These are phyloP conservation scores for Eucalyptus grandis DNA, from an alignment of 345 rosid species.

Conservation along the genomic window DNA sequence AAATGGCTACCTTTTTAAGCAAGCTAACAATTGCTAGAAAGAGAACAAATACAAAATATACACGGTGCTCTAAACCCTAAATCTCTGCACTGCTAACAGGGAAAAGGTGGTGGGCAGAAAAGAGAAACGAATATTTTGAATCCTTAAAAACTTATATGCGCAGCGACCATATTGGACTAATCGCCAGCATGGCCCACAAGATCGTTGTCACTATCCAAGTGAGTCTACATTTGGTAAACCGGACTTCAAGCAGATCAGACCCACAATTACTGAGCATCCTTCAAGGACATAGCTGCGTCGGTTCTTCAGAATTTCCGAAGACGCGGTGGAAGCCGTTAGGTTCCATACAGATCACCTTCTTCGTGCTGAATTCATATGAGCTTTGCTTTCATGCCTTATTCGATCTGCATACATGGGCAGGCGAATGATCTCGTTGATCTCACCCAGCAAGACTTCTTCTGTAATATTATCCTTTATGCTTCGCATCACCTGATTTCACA, in stretches of 20 bases:
- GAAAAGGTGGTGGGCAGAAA: background rate
- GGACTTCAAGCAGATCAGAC: background rate
- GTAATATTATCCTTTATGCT: constrained; percentile 95
- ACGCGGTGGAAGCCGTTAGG: background rate
- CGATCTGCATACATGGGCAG: constrained; percentile 96
- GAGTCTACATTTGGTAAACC: background rate
- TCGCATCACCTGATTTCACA: constrained; percentile 63
- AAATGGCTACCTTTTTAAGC: background rate
- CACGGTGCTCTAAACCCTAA: constrained; percentile 27
- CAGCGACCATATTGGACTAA: background rate
- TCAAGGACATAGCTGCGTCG: background rate
- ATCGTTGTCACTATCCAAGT: background rate
- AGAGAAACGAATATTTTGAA: background rate
- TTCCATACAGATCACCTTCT: constrained; percentile 18
- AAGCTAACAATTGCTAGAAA: constrained; percentile 6
- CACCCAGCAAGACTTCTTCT: constrained; percentile 72
- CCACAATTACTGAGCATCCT: background rate
- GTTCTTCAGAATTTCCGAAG: background rate
- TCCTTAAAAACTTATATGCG: background rate
- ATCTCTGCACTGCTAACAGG: background rate
- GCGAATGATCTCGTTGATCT: constrained; percentile 71
- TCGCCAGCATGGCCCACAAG: background rate
- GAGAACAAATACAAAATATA: constrained; percentile 5
- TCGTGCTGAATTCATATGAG: constrained; percentile 25
- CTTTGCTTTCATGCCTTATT: constrained; percentile 63